A percentile compares a stretch with the other conserved stretches of the same genome.
These are phyloP conservation scores for Amanita molliuscula DNA, from an alignment of 768 basidiomycete species.

Conservation along the genomic window DNA sequence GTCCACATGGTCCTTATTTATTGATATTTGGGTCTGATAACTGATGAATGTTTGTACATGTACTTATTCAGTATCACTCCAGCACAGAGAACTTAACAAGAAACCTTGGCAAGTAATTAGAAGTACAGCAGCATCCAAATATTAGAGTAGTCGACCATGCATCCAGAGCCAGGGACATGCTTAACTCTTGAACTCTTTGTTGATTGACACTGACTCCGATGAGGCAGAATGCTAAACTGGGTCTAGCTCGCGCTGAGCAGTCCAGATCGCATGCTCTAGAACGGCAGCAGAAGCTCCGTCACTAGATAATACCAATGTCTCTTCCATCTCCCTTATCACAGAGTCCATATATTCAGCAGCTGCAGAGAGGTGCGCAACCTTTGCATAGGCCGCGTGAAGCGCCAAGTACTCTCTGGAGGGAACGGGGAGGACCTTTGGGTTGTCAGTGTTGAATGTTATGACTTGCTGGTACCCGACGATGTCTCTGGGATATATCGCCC, in stretches of 20 bases:
- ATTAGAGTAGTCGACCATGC: neutral
- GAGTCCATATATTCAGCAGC: slow-evolving; percentile 20
- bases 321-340: slow-evolving; percentile 17
- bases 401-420: slow-evolving; percentile 17
- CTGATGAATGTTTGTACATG: too few species aligned
- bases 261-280: slow-evolving; percentile 7
- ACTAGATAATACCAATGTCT: slow-evolving; percentile 8
- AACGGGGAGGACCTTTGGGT: slow-evolving; percentile 9
- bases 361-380: slow-evolving; percentile 26
- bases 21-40: too few species aligned
- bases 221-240: neutral
- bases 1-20: too few species aligned
- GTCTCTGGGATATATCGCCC: neutral
- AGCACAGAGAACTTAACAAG: neutral
- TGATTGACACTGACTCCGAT: neutral
- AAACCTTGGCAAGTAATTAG: neutral
- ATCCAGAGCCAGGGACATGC: neutral
- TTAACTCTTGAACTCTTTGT: neutral
- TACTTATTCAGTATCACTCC: too few species aligned
- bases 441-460: slow-evolving; percentile 5
- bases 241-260: neutral
- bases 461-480: neutral
- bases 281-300: slow-evolving; percentile 12
- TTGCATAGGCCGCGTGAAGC: slow-evolving; percentile 24
- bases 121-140: neutral